These are phyloP conservation scores for Ogataea wickerhamii DNA, from an alignment of 805 yeast species.

Conservation along the genomic window DNA sequence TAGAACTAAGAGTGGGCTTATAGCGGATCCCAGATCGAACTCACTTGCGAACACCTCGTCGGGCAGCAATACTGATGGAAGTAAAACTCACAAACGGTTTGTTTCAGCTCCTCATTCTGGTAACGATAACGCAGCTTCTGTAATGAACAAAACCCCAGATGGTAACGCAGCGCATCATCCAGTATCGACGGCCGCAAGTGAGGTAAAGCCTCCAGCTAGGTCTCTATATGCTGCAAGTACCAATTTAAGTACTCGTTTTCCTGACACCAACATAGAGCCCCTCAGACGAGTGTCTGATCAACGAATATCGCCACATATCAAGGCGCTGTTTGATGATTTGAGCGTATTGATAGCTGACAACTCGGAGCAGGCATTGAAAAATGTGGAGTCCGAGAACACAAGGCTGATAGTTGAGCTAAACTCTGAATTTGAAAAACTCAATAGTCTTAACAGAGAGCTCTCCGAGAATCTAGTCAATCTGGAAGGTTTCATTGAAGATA, in stretches of 20 bases:
- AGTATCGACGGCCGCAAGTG: background rate
- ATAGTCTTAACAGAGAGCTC: conserved; percentile 27
- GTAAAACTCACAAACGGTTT: conserved; percentile 8
- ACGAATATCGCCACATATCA: conserved; percentile 24
- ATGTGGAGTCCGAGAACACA: conserved; percentile 28
- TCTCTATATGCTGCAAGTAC: background rate
- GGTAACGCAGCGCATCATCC: background rate
- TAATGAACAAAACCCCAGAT: conserved; percentile 4
- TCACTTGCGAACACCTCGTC: conserved; percentile 10
- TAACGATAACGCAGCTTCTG: conserved; percentile 3
- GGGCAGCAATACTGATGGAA: conserved; percentile 6
- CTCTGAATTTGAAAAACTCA: conserved; percentile 26
- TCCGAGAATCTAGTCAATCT: conserved; percentile 25
- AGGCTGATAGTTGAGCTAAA: conserved; percentile 28
- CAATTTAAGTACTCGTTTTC: background rate
- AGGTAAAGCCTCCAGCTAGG: background rate
- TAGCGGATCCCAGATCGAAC: conserved; percentile 6
- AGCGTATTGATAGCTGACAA: conserved; percentile 24
- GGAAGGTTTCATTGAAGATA: conserved; percentile 25
- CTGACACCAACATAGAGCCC: conserved; percentile 10
- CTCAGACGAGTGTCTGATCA: conserved; percentile 1
- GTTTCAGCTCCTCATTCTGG: conserved; percentile 9
- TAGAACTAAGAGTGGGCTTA: background rate
- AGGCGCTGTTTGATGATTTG: conserved; percentile 27
- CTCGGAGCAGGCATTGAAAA: conserved; percentile 20